A percentile compares a stretch with the other conserved stretches of the same genome.
Conservation (phyloP, 2,329 filamentous ascomycete species). For the Aureobasidium subglaciale region DNA sequence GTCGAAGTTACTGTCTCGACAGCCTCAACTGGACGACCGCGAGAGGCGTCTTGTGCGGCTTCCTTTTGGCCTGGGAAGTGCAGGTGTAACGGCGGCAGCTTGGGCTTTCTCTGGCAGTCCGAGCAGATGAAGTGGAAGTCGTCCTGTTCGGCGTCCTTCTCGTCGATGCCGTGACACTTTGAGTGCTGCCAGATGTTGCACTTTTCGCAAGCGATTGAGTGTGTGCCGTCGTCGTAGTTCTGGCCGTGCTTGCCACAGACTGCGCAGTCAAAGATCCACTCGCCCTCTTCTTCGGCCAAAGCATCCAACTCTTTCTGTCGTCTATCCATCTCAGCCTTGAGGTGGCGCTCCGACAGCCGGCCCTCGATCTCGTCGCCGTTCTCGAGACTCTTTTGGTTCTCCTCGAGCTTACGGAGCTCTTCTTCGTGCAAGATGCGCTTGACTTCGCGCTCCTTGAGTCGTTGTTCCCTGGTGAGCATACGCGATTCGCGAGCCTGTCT, state of each 20-base stretch:
- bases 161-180: constrained; percentile 74
- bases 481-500: constrained; percentile 64
- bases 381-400: constrained; percentile 56
- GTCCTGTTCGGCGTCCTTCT: constrained; percentile 71
- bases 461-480: constrained; percentile 75
- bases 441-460: constrained; percentile 76
- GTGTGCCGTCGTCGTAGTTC: constrained; percentile 81
- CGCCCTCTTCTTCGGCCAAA: constrained; percentile 63
- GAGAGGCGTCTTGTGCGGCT: constrained; percentile 9
- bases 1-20: constrained; percentile 18
- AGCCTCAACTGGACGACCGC: constrained; percentile 22
- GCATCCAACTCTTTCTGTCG: constrained; percentile 69
- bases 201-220: constrained; percentile 86
- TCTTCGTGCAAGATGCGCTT: constrained; percentile 79
- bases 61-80: constrained; percentile 16
- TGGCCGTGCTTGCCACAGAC: constrained; percentile 84
- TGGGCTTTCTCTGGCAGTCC: constrained; percentile 65
- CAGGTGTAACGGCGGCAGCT: constrained; percentile 56
- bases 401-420: constrained; percentile 70
- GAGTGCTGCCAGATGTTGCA: constrained; percentile 98
- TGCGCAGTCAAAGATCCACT: constrained; percentile 90
- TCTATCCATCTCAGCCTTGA: constrained; percentile 75
- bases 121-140: constrained; percentile 84
- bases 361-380: constrained; percentile 23
- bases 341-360: constrained; percentile 68